Percentiles rank a stretch among this genome's conserved stretches.
Evolutionary conservation across 345 rosid species (phyloP).

Genomic region (Geranium brycei): DNA sequence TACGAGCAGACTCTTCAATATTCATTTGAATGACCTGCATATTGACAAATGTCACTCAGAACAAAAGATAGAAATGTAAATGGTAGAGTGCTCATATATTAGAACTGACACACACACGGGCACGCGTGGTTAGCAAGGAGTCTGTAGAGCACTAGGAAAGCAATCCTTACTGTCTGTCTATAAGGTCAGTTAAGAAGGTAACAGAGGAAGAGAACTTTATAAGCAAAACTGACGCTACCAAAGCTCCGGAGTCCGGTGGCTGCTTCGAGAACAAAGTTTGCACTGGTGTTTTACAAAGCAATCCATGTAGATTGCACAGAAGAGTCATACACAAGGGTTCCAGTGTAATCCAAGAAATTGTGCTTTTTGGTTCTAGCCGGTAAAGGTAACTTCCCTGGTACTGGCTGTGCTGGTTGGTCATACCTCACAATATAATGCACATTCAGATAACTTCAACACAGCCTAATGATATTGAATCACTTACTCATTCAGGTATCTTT

Average conservation of each 20-base stretch:
- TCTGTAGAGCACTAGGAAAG: not conserved
- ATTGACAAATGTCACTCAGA: not conserved
- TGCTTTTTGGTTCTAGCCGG: too few species aligned
- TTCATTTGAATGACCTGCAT: slow-evolving; percentile 69
- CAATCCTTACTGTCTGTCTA: not conserved
- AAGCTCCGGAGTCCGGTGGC: not conserved
- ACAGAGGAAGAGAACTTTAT: too few species aligned
- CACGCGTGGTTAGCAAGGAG: not conserved
- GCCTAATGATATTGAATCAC: too few species aligned
- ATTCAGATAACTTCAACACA: too few species aligned
- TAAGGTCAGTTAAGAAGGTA: too few species aligned
- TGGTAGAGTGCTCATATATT: not conserved
- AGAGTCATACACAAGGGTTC: not conserved
- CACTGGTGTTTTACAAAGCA: not conserved
- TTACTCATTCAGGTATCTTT: not conserved
- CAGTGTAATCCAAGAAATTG: too few species aligned
- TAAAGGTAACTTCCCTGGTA: too few species aligned
- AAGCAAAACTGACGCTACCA: not conserved
- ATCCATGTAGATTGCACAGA: not conserved
- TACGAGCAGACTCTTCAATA: slow-evolving; percentile 48
- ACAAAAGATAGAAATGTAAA: slow-evolving; percentile 6
- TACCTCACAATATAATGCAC: too few species aligned
- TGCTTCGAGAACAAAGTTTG: not conserved
- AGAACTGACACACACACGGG: not conserved
- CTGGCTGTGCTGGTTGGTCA: too few species aligned